phyloP scores from a whole-genome alignment of 768 basidiomycete species.

The Termitomyces sp. region DNA sequence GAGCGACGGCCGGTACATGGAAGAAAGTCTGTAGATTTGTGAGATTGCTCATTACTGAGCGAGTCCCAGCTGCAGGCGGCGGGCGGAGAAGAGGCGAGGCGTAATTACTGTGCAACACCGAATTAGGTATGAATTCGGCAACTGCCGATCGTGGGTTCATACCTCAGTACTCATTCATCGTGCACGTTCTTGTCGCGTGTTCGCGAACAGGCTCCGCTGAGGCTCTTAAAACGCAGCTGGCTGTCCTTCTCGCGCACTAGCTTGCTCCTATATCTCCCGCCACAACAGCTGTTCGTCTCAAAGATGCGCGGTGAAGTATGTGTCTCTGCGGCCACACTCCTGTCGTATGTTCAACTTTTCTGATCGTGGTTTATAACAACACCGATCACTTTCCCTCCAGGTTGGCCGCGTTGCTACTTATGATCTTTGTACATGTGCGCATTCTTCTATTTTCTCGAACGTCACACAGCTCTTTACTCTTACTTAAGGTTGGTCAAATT shows the following conservation, averaged over 20 bases:
- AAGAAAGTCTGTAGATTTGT: conserved; percentile 21
- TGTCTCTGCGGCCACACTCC: conserved; percentile 64
- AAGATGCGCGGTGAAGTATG: conserved; percentile 75
- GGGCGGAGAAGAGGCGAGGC: neutral
- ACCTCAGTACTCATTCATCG: no score
- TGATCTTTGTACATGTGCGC: conserved; percentile 81
- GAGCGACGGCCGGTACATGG: conserved; percentile 19
- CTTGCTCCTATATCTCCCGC: conserved; percentile 17
- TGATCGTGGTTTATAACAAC: conserved; percentile 11
- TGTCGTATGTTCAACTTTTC: conserved; percentile 52
- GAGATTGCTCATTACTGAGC: conserved; percentile 20
- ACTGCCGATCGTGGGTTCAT: conserved; percentile 11
- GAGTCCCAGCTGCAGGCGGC: conserved; percentile 2
- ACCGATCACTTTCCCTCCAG: conserved; percentile 25
- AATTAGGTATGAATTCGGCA: conserved; percentile 11
- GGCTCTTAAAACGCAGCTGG: conserved; percentile 17
- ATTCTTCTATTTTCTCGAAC: conserved; percentile 7
- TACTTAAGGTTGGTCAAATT: conserved; percentile 73
- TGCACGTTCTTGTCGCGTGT: conserved; percentile 33
- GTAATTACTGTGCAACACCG: neutral
- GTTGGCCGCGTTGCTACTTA: conserved; percentile 51
- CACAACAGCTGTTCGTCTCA: conserved; percentile 15
- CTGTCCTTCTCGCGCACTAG: conserved; percentile 14
- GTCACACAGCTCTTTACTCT: conserved; percentile 21
- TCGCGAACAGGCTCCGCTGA: conserved; percentile 6